Conservation (phyloP, 768 basidiomycete genomes). For the Cystobasidium tubakii region DNA sequence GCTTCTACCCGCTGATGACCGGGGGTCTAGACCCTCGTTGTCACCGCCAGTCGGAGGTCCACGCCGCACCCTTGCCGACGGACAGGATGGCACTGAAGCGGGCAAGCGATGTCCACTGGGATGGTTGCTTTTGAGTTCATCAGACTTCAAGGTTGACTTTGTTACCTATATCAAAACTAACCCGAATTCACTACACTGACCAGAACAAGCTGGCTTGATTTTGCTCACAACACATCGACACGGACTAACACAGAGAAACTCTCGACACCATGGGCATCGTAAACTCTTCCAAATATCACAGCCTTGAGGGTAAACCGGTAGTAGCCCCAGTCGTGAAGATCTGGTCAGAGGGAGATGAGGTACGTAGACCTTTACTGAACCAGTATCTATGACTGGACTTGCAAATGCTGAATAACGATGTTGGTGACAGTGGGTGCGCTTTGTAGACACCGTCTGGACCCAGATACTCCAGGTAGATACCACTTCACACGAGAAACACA, state of each 20-base stretch:
- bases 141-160: too few relatives aligned
- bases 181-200: not conserved
- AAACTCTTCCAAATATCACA: constrained; percentile 16
- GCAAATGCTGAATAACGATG: too few relatives aligned
- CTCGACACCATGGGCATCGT: constrained; percentile 12
- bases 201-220: not conserved
- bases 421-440: constrained; percentile 33
- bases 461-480: not conserved
- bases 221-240: not conserved
- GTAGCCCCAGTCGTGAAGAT: not conserved
- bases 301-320: constrained; percentile 7
- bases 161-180: too few relatives aligned
- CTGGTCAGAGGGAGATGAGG: constrained; percentile 13
- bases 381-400: too few relatives aligned
- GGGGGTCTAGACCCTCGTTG: too few relatives aligned
- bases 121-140: too few relatives aligned
- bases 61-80: too few relatives aligned
- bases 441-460: constrained; percentile 29
- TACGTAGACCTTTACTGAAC: too few relatives aligned
- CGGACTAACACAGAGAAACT: not conserved
- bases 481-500: not conserved
- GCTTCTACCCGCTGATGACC: too few relatives aligned
- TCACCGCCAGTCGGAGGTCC: too few relatives aligned
- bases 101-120: too few relatives aligned
- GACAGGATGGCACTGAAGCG: too few relatives aligned